Base-by-base conservation (phyloP, 257 asterid genomes). In the Solanum clarkiae region DNA sequence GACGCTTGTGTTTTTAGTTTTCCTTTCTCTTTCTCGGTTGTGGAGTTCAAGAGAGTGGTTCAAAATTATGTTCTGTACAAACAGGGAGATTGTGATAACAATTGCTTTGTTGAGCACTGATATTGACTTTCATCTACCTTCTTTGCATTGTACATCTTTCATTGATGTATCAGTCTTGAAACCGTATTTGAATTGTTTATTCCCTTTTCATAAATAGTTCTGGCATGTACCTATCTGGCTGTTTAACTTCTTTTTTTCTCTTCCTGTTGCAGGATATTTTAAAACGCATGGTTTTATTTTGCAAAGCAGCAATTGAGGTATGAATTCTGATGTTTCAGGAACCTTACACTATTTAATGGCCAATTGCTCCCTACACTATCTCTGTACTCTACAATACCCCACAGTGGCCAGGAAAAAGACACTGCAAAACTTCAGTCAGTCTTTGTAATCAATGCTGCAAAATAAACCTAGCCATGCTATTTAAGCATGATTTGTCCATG, bases 241-340 rank as follows among this genome's bases (percentile, higher is more conserved):
- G 68, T 65, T 60, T 82, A 63, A 84, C 40, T 68, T 68, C 54
- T 59, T 60, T 72, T 63, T 79, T 88, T 60, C 84, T 44, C 84
- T 89, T 63, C 36, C 75, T 88, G 42, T 83, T 89, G 89, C 98
- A 95, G 99, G 99, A 97, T 84, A 88, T 97, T 92, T 89, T 97
- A 81, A 97, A 93, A 88, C 98, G 98, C 88, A 95, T 97, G 99
- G 86, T 86, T 86, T 89, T 95, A 87, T 95, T 97, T 81, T 97
- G 99, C 93, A 97, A 94, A 95, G 97, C 97, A 74, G 98, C 99
- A 63, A 89, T 94, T 59, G 99, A 95, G 98, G 99, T 96, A 94
- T 85, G 87, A 47, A 13, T 55, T 71, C 36, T 72, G 80, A 72
- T 44, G 26, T 44, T 72, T 72, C 17, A 18, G 56, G 18, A 72